Conservation (phyloP, 2,329 filamentous ascomycete species). For the Alternaria dauci region DNA sequence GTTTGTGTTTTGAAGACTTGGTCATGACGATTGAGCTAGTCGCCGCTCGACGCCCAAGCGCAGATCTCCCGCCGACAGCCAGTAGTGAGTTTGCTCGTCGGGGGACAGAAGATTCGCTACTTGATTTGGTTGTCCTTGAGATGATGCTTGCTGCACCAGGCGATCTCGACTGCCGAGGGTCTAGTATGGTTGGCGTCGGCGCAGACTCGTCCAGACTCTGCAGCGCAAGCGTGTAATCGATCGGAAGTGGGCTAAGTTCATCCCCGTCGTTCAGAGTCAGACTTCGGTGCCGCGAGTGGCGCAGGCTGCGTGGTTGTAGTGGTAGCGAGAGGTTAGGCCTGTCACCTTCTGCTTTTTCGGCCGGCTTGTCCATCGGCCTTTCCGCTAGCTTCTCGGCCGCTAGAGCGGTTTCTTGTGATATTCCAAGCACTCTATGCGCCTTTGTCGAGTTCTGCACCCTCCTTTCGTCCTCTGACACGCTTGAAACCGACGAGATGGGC, state of each 20-base stretch:
- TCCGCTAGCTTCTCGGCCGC: constrained; percentile 23
- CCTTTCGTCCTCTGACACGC: constrained; percentile 35
- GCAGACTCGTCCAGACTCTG: constrained; percentile 39
- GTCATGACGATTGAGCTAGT: constrained; percentile 35
- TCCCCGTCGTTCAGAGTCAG: constrained; percentile 47
- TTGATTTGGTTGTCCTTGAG: constrained; percentile 34
- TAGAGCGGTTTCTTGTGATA: constrained; percentile 34
- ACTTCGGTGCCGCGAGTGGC: constrained; percentile 43
- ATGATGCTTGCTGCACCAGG: constrained; percentile 28
- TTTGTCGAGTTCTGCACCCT: constrained; percentile 47
- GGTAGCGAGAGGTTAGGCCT: constrained; percentile 18
- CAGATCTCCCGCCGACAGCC: constrained; percentile 45
- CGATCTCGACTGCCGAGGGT: constrained; percentile 19
- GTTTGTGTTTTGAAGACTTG: constrained; percentile 34
- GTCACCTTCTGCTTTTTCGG: constrained; percentile 7
- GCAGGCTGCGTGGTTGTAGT: constrained; percentile 28
- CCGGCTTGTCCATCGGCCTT: constrained; percentile 7
- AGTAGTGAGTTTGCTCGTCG: constrained; percentile 38
- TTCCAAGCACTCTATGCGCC: constrained; percentile 54
- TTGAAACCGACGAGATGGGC: constrained; percentile 46
- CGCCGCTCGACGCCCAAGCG: constrained; percentile 33
- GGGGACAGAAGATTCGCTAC: constrained; percentile 22
- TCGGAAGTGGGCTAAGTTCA: constrained; percentile 48
- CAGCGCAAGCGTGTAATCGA: constrained; percentile 52
- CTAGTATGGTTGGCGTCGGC: constrained; percentile 20